Evolutionary conservation across 108 stramenopile genomes (phyloP), one percentile per base, ranked within the genome.

Genomic region (Cyclotella baltica): DNA sequence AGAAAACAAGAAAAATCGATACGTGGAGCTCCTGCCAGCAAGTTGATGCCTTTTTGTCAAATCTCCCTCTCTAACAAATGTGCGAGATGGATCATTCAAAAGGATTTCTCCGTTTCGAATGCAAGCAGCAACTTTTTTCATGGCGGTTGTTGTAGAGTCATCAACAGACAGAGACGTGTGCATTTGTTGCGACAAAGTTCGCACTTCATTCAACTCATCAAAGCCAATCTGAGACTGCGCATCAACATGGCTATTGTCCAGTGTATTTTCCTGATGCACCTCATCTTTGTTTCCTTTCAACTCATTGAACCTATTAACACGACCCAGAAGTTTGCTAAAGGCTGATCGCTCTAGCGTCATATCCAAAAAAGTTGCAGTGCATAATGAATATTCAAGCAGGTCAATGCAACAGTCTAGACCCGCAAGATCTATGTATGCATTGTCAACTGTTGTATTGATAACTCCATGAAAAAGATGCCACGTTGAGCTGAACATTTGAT

Each of bases 1-100:
- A 53, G 89, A 92, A 80, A 98, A 98, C 58, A 98, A 76, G 72
- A 97, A 98, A 80, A 98, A 97, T 8, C 86, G 76, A 77, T 97
- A 98, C 10, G 85, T 75, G 25, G 87, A 82, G 47, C 72, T 81
- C 35, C 92, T 80, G 27, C 96, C 97, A 30, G 80, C 88, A 22
- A 96, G 87, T 65, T 86, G 86, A 56, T 88, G 87, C 37, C 80
- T 76, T 80, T 98, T 98, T n/a, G 88, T 66, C 47, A 98, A 70
- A 72, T 95, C 83, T 10, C 95, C 98, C 72, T 93, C 92, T 53
- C 87, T 84, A 3, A 98, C 40, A 79, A 98, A 97, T 20, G 79
- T 59, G 29, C 97, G 74, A 23, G 83, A 84, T 16, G 94, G 91
- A 65, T 95, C 94, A 50, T 94, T 92, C 51, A 96, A 50, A 18